These are phyloP conservation scores for Phascolomyces articulosus DNA, from an alignment of 371 early-diverging fungal species.

Conservation along the genomic window DNA sequence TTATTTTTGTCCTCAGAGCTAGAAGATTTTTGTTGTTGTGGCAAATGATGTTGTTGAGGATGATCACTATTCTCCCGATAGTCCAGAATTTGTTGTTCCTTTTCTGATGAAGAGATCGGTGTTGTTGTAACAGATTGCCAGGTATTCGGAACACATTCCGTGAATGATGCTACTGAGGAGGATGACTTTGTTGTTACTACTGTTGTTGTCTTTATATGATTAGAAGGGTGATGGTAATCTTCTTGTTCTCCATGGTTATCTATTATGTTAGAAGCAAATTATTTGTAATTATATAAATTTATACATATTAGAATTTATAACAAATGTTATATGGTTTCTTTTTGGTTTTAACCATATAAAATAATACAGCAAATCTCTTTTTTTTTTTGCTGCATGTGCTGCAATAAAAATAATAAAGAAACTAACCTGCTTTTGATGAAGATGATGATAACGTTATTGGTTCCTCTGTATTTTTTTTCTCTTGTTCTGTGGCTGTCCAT, in stretches of 20 bases:
- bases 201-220: neutral
- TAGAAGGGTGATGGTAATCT: neutral
- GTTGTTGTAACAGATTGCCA: neutral
- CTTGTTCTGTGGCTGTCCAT: neutral
- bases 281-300: neutral
- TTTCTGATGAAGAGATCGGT: too few species aligned
- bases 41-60: neutral
- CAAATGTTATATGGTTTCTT: too few species aligned
- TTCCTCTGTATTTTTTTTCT: neutral
- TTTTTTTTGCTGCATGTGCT: slow-evolving; percentile 6
- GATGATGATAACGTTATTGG: neutral
- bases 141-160: slow-evolving; percentile 4
- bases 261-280: too few species aligned
- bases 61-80: neutral
- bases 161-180: neutral
- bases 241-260: too few species aligned
- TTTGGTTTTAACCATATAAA: too few species aligned
- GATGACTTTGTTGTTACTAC: neutral
- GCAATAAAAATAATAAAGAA: neutral
- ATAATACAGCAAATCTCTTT: neutral
- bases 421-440: neutral
- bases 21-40: neutral
- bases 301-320: too few species aligned
- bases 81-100: neutral
- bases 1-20: neutral